These are phyloP conservation scores for Reutealis trisperma DNA, from an alignment of 345 rosid genomes.

Conservation along the genomic window DNA sequence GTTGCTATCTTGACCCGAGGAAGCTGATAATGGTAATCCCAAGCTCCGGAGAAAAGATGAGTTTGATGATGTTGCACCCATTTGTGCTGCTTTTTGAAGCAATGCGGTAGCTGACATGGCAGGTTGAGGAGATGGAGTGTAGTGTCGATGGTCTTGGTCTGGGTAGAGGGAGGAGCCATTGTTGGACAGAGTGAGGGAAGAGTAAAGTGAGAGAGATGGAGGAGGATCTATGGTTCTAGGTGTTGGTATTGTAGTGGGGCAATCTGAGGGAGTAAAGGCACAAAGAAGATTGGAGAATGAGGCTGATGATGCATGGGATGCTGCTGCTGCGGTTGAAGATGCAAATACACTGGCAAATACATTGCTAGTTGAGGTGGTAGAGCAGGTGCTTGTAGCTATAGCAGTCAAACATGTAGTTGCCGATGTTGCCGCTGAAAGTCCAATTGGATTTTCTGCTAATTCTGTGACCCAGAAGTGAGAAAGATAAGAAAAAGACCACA, in stretches of 20 bases:
- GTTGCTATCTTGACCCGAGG: conserved; percentile 28
- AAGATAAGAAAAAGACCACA: neutral
- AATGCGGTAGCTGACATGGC: conserved; percentile 96
- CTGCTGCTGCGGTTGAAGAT: conserved; percentile 32
- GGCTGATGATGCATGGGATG: conserved; percentile 33
- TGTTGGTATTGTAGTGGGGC: conserved; percentile 25
- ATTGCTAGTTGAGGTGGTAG: conserved; percentile 28
- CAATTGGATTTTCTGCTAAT: conserved; percentile 51
- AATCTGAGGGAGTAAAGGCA: conserved; percentile 25
- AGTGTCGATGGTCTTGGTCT: conserved; percentile 36
- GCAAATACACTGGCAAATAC: conserved; percentile 55
- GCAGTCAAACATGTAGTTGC: conserved; percentile 18
- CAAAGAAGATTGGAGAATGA: conserved; percentile 37
- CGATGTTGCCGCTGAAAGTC: conserved; percentile 36
- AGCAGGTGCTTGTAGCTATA: conserved; percentile 24
- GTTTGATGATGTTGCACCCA: conserved; percentile 72
- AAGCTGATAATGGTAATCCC: conserved; percentile 42
- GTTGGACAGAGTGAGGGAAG: conserved; percentile 51
- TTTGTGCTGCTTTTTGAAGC: conserved; percentile 93
- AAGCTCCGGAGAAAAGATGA: conserved; percentile 49
- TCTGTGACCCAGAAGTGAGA: conserved; percentile 33
- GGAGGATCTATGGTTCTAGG: conserved; percentile 54
- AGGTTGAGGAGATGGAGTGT: conserved; percentile 45
- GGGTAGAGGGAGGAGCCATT: conserved; percentile 43
- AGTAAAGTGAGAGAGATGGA: conserved; percentile 70